Evolutionary conservation across 805 yeast genomes (phyloP).

Genomic region (Isabelozyma pseudorhagii): DNA sequence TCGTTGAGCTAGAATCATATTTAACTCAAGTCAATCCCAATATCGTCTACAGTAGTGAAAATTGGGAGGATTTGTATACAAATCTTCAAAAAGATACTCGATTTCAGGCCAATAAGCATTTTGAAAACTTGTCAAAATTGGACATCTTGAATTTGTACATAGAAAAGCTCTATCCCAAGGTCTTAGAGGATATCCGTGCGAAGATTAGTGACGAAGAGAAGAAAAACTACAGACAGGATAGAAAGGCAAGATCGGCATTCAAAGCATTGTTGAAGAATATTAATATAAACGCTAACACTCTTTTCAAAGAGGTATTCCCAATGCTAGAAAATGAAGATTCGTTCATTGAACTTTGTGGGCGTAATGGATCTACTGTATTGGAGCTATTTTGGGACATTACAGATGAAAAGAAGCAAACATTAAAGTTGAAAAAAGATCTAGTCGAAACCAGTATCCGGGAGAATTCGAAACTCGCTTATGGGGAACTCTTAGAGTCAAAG

Average conservation of each 20-base stretch:
- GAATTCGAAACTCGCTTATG: conserved; percentile 15
- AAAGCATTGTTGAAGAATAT: conserved; percentile 42
- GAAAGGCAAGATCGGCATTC: conserved; percentile 64
- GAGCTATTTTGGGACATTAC: conserved; percentile 75
- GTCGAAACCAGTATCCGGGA: conserved; percentile 50
- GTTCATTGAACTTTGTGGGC: conserved; percentile 63
- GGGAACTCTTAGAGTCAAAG: conserved; percentile 9
- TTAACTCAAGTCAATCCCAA: conserved; percentile 35
- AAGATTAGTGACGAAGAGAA: conserved; percentile 24
- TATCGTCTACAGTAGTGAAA: conserved; percentile 19
- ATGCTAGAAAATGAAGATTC: conserved; percentile 51
- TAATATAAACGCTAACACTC: conserved; percentile 45
- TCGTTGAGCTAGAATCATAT: conserved; percentile 51
- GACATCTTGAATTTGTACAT: conserved; percentile 61
- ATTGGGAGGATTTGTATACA: conserved; percentile 38
- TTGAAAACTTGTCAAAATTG: conserved; percentile 46
- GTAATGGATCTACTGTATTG: conserved; percentile 72
- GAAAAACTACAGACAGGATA: conserved; percentile 51
- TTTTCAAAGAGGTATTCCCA: conserved; percentile 57
- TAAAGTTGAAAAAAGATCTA: conserved; percentile 59
- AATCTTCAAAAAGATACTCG: conserved; percentile 44
- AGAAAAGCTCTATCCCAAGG: conserved; percentile 27
- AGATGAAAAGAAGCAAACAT: conserved; percentile 55
- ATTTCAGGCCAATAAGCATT: conserved; percentile 58
- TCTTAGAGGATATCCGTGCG: conserved; percentile 15